Evolutionary conservation across 2,329 filamentous ascomycete genomes (phyloP), one percentile per base, ranked within the genome.

Genomic region (Teratosphaeriaceae sp.): DNA sequence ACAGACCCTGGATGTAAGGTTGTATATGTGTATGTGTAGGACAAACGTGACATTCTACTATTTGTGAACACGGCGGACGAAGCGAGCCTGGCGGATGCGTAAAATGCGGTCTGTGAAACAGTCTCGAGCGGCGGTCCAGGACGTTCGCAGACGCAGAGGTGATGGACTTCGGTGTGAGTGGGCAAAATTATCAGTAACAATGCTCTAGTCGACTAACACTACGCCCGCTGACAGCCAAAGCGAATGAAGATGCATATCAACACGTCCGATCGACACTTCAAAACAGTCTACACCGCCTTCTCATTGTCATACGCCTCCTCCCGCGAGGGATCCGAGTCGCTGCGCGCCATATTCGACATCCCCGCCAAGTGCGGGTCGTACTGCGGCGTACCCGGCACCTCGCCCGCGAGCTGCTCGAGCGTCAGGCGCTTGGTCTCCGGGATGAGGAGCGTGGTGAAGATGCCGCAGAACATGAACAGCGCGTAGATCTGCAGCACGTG

Each of bases 401-500:
- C 83, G 8, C 81, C 82, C 1, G 80, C 75, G 12, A 87, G 69
- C 53, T 84, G 78, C 61, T 88, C 86, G 31, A 92, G 69, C 0
- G 84, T 87, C 61, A 79, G 73, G 1, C 82, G 56, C 67, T 84
- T 88, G 46, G 47, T 88, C 66, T 88, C 85, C 0, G 84, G 84
- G 18, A 89, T 80, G n/a, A 90, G 66, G 3, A 88, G 67, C 1
- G 81, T 80, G 2, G 79, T 78, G 36, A 86, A 64, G 36, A 78
- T 75, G 26, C 86, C 86, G 40, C 76, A 74, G 5, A 89, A 71
- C 85, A 88, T 89, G 70, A 90, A 88, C 8, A 87, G 70, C 0
- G 84, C 83, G 62, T 86, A 88, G 27, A 88, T 83, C 60, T 87
- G 74, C 69, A 90, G 80, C 27, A 89, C 75, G 44, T 83, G 79